Conservation (phyloP, 2,329 filamentous ascomycete genomes). For the Hypoxylon sp. region DNA sequence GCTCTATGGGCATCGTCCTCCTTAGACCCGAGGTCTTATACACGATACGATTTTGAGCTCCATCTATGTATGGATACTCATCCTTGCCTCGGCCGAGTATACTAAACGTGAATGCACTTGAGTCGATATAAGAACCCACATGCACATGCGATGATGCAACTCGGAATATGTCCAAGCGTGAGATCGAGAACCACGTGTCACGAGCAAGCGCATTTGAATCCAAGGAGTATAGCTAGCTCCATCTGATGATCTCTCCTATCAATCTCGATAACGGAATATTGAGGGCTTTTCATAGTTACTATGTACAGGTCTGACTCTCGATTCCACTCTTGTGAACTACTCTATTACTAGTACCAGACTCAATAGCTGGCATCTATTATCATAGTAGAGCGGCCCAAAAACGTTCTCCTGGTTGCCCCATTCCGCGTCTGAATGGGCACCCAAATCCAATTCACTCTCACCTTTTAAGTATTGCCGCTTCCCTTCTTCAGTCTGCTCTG, state of each 20-base stretch:
- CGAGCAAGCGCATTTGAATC: background rate
- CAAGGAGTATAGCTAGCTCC: background rate
- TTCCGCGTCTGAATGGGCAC: background rate
- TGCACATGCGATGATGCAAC: background rate
- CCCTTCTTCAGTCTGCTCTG: slow-evolving; percentile 15
- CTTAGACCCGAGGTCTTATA: slow-evolving; percentile 6
- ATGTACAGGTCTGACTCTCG: slow-evolving; percentile 19
- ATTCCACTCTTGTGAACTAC: slow-evolving; percentile 4
- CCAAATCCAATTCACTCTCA: background rate
- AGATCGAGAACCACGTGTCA: slow-evolving; percentile 3
- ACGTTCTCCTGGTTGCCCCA: slow-evolving; percentile 2
- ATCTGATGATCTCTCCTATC: slow-evolving; percentile 2
- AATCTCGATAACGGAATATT: slow-evolving; percentile 5
- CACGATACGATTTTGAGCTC: background rate
- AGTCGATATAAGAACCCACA: background rate
- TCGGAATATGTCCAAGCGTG: background rate
- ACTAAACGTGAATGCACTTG: background rate
- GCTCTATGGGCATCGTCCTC: slow-evolving; percentile 13
- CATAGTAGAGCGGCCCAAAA: slow-evolving; percentile 3
- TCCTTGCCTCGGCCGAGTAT: background rate
- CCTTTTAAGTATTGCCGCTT: slow-evolving; percentile 10
- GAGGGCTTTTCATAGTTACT: slow-evolving; percentile 13
- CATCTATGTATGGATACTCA: slow-evolving; percentile 1
- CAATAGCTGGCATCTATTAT: slow-evolving; percentile 3
- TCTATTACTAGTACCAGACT: background rate